phyloP scores from a whole-genome alignment of 2,329 filamentous ascomycete species.

The Lachnellula willkommii region DNA sequence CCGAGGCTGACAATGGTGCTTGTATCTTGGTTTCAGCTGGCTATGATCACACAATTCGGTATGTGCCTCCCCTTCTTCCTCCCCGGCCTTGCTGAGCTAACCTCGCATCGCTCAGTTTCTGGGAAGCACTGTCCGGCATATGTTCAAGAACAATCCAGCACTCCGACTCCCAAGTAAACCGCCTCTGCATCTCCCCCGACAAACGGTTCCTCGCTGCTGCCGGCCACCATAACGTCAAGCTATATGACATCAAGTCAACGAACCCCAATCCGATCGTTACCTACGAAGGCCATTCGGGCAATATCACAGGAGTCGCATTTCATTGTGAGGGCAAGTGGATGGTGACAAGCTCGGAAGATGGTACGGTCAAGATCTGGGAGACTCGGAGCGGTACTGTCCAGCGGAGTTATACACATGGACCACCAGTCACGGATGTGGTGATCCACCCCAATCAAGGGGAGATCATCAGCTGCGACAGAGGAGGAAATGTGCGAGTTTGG shows the following conservation, averaged over 20 bases:
- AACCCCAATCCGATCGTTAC: constrained; percentile 89
- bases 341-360: constrained; percentile 95
- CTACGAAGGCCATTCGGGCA: constrained; percentile 93
- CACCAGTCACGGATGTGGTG: constrained; percentile 94
- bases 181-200: constrained; percentile 95
- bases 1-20: constrained; percentile 24
- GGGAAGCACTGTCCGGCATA: constrained; percentile 96
- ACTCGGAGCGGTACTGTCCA: constrained; percentile 53
- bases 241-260: constrained; percentile 98
- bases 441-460: constrained; percentile 99
- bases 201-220: constrained; percentile 84
- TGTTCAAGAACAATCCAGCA: constrained; percentile 98
- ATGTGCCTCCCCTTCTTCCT: constrained; percentile 15
- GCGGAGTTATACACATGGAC: constrained; percentile 85
- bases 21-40: constrained; percentile 46
- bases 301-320: constrained; percentile 94
- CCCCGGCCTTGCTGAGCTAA: constrained; percentile 2
- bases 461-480: constrained; percentile 91
- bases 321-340: constrained; percentile 99
- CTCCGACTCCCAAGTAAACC: constrained; percentile 96
- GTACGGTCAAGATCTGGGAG: constrained; percentile 41
- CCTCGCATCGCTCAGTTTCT: constrained; percentile 60
- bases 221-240: constrained; percentile 80
- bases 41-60: constrained; percentile 73
- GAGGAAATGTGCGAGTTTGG: constrained; percentile 91